phyloP scores from a whole-genome alignment of 2,329 filamentous ascomycete species.

The Fusarium anthophilum region DNA sequence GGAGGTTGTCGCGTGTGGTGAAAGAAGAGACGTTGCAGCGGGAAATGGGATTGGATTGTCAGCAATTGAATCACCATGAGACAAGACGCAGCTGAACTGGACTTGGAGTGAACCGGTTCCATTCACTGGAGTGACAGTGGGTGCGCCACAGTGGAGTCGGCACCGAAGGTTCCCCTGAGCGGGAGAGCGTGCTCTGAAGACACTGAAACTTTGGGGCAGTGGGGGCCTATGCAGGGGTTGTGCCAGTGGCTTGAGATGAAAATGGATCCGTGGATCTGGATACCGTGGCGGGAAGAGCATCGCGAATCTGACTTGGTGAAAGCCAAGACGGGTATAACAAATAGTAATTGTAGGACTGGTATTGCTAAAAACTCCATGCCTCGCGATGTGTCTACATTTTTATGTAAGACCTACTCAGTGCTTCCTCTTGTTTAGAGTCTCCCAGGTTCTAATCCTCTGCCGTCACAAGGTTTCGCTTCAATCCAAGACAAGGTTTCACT shows the following conservation, averaged over 20 bases:
- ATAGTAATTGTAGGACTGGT: neutral
- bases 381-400: neutral
- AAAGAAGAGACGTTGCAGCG: constrained; percentile 7
- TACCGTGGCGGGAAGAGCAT: constrained; percentile 19
- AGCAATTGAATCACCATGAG: constrained; percentile 8
- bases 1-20: neutral
- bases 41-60: neutral
- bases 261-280: constrained; percentile 15
- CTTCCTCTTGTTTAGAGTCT: neutral
- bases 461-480: constrained; percentile 3
- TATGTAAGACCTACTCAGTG: too few relatives aligned
- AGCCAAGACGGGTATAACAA: neutral
- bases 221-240: constrained; percentile 6
- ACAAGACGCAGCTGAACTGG: neutral
- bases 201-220: constrained; percentile 33
- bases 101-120: constrained; percentile 1
- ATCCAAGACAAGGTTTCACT: constrained; percentile 10
- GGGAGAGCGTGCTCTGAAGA: constrained; percentile 14
- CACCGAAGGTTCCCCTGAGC: constrained; percentile 20
- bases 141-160: constrained; percentile 30
- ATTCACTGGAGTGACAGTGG: constrained; percentile 3
- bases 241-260: constrained; percentile 30
- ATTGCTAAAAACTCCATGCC: accelerated
- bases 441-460: neutral
- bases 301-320: constrained; percentile 7